Evolutionary conservation across 192 early-diverging fungal genomes (phyloP).

Genomic region (Entomortierella chlamydospora): DNA sequence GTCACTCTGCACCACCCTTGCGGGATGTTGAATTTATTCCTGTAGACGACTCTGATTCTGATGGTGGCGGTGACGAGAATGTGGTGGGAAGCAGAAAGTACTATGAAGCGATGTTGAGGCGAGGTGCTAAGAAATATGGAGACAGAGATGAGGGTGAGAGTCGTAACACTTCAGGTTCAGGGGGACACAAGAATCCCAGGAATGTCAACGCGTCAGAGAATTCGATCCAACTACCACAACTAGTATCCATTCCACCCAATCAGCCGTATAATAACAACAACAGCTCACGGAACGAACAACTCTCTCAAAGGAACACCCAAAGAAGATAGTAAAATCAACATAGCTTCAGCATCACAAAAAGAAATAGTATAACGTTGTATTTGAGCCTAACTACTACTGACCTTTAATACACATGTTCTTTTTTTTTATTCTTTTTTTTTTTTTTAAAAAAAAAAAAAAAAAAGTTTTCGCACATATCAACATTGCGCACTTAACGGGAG

Average conservation of each 20-base stretch:
- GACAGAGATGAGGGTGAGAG: neutral
- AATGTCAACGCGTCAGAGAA: slow-evolving; percentile 1
- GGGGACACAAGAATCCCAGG: neutral
- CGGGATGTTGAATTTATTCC: neutral
- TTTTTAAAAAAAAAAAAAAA: too few relatives aligned
- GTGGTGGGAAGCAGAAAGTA: neutral
- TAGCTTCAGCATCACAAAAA: too few relatives aligned
- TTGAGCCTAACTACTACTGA: too few relatives aligned
- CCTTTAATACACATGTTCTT: too few relatives aligned
- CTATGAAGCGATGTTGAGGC: neutral
- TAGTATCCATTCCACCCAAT: neutral
- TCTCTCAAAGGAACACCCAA: neutral
- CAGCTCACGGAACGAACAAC: slow-evolving; percentile 1
- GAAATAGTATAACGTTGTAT: too few relatives aligned
- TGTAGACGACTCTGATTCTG: neutral
- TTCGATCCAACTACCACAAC: slow-evolving; percentile 6
- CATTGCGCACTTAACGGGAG: too few relatives aligned
- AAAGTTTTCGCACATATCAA: too few relatives aligned
- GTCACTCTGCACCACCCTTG: neutral
- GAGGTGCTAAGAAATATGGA: neutral
- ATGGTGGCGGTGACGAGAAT: neutral
- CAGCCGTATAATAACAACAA: neutral
- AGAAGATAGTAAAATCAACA: too few relatives aligned
- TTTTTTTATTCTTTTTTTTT: too few relatives aligned
- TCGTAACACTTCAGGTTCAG: neutral